phyloP scores from a whole-genome alignment of 2,329 filamentous ascomycete genomes.

The Calonectria fujianensis region DNA sequence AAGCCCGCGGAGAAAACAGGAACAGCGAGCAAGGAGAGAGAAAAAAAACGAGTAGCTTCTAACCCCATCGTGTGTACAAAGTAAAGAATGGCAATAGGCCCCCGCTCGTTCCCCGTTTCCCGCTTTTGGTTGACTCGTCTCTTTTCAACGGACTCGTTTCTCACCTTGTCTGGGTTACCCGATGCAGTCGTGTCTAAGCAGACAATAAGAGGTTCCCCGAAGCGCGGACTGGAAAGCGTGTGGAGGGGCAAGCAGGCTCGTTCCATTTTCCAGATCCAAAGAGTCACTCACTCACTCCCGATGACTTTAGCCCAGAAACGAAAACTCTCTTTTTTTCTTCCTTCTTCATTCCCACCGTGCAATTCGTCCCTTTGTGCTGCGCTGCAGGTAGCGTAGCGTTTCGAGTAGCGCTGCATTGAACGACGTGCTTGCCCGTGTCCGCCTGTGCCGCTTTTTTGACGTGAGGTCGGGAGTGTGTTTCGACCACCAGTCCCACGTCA shows the following conservation, averaged over 20 bases:
- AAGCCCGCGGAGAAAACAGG: background rate
- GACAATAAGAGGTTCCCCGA: constrained; percentile 32
- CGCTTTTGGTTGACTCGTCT: constrained; percentile 19
- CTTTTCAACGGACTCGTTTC: background rate
- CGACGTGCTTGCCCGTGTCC: constrained; percentile 13
- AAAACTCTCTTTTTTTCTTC: constrained; percentile 16
- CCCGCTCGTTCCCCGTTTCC: background rate
- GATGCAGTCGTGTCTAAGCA: constrained; percentile 15
- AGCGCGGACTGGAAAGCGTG: constrained; percentile 27
- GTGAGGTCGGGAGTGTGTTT: constrained; percentile 30
- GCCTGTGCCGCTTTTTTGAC: constrained; percentile 35
- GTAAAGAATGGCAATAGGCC: constrained; percentile 11
- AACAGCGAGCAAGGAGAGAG: background rate
- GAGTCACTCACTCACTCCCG: constrained; percentile 27
- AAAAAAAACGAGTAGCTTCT: constrained; percentile 2
- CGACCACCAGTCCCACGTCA: constrained; percentile 38
- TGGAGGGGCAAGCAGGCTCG: constrained; percentile 33
- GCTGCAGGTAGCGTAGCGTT: constrained; percentile 29
- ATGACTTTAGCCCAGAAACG: constrained; percentile 21
- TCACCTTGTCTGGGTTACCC: background rate
- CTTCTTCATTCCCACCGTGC: constrained; percentile 1
- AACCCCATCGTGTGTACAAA: constrained; percentile 12
- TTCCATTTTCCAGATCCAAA: constrained; percentile 39
- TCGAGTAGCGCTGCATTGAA: constrained; percentile 32
- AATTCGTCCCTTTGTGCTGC: constrained; percentile 1